Conservation (phyloP, 306 rosid species). For the Quercus gilva region DNA sequence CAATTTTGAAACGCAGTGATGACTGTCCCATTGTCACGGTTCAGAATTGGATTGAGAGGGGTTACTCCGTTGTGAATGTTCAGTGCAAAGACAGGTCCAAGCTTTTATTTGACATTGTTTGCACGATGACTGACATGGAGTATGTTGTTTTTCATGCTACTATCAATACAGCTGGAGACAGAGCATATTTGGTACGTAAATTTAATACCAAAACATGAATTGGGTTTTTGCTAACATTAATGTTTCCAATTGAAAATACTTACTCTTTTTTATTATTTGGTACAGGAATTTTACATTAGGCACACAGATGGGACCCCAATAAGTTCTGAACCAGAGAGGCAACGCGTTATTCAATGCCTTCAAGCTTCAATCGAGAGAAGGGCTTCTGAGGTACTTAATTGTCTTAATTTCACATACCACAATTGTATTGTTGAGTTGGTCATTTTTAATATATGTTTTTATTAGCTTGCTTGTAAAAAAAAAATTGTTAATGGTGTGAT, state of each 20-base stretch:
- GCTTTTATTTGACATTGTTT: conserved; percentile 79
- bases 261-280: not conserved
- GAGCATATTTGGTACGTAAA: conserved; percentile 60
- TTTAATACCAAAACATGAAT: not conserved
- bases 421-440: no score
- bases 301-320: conserved; percentile 95
- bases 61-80: conserved; percentile 80
- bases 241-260: not conserved
- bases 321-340: conserved; percentile 89
- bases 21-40: conserved; percentile 58
- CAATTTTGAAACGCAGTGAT: conserved; percentile 41
- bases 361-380: conserved; percentile 85
- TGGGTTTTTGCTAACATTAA: not conserved
- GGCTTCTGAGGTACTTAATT: conserved; percentile 61
- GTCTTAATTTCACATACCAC: not conserved
- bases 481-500: not conserved
- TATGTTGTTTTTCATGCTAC: conserved; percentile 93
- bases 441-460: not conserved
- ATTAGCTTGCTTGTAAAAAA: no score
- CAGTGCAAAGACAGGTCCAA: conserved; percentile 84
- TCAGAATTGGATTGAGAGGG: conserved; percentile 83
- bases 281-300: conserved; percentile 84
- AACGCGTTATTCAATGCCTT: conserved; percentile 83
- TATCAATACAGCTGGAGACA: conserved; percentile 49
- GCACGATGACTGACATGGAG: conserved; percentile 92